These are phyloP conservation scores for Pseudonitzschia multistriata DNA, from an alignment of 108 stramenopile genomes.

Conservation along the genomic window DNA sequence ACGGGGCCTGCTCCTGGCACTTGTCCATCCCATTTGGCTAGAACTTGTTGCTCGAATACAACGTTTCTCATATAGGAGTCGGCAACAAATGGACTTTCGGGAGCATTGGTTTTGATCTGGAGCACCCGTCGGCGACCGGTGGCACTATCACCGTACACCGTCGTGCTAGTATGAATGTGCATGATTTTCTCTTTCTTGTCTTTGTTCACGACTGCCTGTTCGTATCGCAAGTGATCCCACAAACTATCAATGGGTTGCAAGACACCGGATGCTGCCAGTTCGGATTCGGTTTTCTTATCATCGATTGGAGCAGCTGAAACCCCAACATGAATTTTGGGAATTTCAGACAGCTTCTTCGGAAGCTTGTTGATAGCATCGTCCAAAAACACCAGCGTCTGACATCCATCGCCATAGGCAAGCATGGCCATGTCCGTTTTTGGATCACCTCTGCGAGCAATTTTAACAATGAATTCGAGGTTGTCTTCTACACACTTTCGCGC, in stretches of 20 bases:
- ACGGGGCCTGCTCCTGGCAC: neutral
- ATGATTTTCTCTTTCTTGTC: conserved; percentile 29
- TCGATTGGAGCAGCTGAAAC: conserved; percentile 20
- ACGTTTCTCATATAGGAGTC: conserved; percentile 26
- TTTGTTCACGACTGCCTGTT: neutral
- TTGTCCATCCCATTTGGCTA: conserved; percentile 22
- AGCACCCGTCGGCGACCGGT: conserved; percentile 30
- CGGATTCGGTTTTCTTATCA: conserved; percentile 16
- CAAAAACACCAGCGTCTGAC: conserved; percentile 33
- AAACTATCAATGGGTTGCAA: conserved; percentile 31
- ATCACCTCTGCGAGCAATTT: conserved; percentile 25
- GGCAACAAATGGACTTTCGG: conserved; percentile 14
- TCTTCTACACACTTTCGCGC: conserved; percentile 35
- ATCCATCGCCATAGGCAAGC: conserved; percentile 41
- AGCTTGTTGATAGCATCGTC: conserved; percentile 35
- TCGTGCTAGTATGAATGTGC: conserved; percentile 32
- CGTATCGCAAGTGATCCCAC: conserved; percentile 41
- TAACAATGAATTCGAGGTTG: conserved; percentile 38
- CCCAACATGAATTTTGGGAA: conserved; percentile 31
- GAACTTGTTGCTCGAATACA: conserved; percentile 33
- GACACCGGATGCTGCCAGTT: conserved; percentile 33
- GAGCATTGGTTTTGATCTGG: conserved; percentile 31
- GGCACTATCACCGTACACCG: conserved; percentile 16
- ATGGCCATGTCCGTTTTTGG: conserved; percentile 21
- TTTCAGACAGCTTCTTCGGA: conserved; percentile 21